Conservation (phyloP, 78 protist species). For the Speleostelium caveatum region DNA sequence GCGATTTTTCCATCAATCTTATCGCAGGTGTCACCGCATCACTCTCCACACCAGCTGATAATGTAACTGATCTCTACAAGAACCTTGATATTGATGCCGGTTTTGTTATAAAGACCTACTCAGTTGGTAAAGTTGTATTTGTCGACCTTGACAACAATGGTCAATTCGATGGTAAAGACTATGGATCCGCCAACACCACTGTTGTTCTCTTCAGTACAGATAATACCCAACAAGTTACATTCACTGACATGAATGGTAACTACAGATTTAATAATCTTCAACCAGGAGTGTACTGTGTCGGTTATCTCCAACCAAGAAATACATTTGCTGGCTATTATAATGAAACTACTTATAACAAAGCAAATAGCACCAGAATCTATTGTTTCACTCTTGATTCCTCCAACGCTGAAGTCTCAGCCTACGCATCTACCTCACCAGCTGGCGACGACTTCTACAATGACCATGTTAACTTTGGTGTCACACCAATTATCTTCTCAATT, state of each 20-base stretch:
- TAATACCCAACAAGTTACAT: not conserved
- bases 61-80: not conserved
- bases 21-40: not conserved
- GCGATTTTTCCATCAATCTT: not conserved
- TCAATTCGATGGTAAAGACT: too few species aligned
- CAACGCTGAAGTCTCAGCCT: not conserved
- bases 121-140: slow-evolving; percentile 14
- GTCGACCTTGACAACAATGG: slow-evolving; percentile 14
- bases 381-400: not conserved
- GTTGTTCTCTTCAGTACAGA: not conserved
- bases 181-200: not conserved
- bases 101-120: not conserved
- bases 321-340: not conserved
- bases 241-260: not conserved
- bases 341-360: not conserved
- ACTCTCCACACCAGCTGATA: not conserved
- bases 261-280: slow-evolving; percentile 5
- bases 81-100: slow-evolving; percentile 24
- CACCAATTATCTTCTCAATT: not conserved
- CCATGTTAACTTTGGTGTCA: slow-evolving; percentile 17
- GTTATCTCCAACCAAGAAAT: not conserved
- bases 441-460: slow-evolving; percentile 2
- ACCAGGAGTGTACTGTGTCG: slow-evolving; percentile 15
- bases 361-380: not conserved
- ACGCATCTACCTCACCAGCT: not conserved